Conservation (phyloP, 306 rosid species). For the Amphicarpaea edgeworthii region DNA sequence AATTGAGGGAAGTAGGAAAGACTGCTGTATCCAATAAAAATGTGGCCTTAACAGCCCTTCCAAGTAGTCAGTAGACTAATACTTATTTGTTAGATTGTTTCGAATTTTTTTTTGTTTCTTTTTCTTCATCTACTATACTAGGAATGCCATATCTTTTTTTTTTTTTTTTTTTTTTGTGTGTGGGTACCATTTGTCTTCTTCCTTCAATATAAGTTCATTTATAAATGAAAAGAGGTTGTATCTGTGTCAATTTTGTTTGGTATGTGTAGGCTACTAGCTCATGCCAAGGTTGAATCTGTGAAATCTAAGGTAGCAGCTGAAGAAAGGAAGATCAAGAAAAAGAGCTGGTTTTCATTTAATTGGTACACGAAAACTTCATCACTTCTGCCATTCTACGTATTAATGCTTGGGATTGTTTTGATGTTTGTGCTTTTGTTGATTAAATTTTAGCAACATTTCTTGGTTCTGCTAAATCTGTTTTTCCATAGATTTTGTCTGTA, state of each 20-base stretch:
- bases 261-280: constrained; percentile 85
- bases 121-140: no score
- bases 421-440: constrained; percentile 22
- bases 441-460: constrained; percentile 23
- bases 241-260: constrained; percentile 35
- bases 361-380: constrained; percentile 63
- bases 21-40: neutral
- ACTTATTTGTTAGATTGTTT: neutral
- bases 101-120: no score
- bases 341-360: constrained; percentile 87
- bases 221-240: constrained; percentile 17
- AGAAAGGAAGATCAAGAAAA: constrained; percentile 68
- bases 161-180: neutral
- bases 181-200: neutral
- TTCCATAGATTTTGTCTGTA: constrained; percentile 22
- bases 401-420: neutral
- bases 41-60: neutral
- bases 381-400: constrained; percentile 24
- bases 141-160: neutral
- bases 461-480: constrained; percentile 11
- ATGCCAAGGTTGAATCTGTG: constrained; percentile 92
- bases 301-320: constrained; percentile 95
- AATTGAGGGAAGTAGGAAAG: constrained; percentile 11
- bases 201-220: constrained; percentile 1
- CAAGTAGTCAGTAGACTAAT: neutral